Evolutionary conservation across 345 rosid species (phyloP).

Genomic region (Dipteronia dyeriana): DNA sequence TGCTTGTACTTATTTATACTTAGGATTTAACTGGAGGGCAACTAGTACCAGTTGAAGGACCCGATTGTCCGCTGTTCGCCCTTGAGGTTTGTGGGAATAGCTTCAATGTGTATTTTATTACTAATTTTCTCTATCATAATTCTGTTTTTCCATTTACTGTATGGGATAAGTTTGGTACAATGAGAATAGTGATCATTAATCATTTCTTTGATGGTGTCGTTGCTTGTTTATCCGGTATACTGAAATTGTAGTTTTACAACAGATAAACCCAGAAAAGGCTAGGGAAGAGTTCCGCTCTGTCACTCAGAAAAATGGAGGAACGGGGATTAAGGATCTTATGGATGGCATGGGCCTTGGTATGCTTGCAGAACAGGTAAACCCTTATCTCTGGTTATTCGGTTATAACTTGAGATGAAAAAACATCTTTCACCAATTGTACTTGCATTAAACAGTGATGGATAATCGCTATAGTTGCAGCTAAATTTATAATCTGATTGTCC

Average conservation of each 20-base stretch:
- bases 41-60: slow-evolving; percentile 88
- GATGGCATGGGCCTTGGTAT: slow-evolving; percentile 98
- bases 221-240: slow-evolving; percentile 22
- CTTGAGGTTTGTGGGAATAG: slow-evolving; percentile 62
- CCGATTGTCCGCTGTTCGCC: slow-evolving; percentile 89
- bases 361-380: slow-evolving; percentile 81
- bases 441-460: neutral
- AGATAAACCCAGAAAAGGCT: slow-evolving; percentile 95
- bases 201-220: slow-evolving; percentile 10
- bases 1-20: slow-evolving; percentile 13
- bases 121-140: slow-evolving; percentile 13
- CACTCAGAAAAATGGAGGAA: slow-evolving; percentile 70
- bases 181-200: neutral
- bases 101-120: slow-evolving; percentile 2
- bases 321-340: slow-evolving; percentile 92
- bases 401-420: slow-evolving; percentile 9
- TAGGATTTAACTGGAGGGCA: slow-evolving; percentile 94
- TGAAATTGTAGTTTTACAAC: slow-evolving; percentile 38
- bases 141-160: slow-evolving; percentile 15
- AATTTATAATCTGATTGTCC: neutral
- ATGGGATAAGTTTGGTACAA: neutral
- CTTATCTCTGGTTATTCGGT: slow-evolving; percentile 16
- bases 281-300: slow-evolving; percentile 89
- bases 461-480: neutral
- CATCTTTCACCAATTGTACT: neutral